These are phyloP conservation scores for Talaromyces stipitatus DNA, from an alignment of 495 filamentous ascomycete genomes.

Conservation along the genomic window DNA sequence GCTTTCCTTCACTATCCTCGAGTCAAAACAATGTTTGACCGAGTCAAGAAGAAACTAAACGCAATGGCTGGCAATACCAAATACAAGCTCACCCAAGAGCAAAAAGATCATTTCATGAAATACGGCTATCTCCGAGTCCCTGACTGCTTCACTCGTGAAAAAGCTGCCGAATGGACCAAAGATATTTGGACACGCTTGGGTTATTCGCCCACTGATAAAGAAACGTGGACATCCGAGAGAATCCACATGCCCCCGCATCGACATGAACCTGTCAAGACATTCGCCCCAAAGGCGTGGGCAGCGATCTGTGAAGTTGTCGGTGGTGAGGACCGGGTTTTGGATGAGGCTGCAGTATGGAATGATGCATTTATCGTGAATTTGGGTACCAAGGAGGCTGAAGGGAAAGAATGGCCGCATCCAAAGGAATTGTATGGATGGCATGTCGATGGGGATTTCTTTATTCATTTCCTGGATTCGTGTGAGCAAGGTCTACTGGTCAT, in stretches of 20 bases:
- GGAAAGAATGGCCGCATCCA: constrained; percentile 34
- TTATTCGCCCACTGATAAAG: constrained; percentile 56
- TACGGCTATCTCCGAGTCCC: constrained; percentile 58
- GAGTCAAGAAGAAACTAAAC: neutral
- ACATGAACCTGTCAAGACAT: constrained; percentile 42
- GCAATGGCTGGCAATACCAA: neutral
- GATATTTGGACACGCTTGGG: constrained; percentile 65
- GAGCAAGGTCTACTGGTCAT: constrained; percentile 68
- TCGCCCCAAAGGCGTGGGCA: constrained; percentile 62
- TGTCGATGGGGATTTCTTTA: constrained; percentile 71
- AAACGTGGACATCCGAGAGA: constrained; percentile 55
- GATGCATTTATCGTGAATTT: constrained; percentile 71
- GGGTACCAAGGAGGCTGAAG: constrained; percentile 48
- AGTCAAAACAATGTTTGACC: neutral
- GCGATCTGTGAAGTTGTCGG: constrained; percentile 66
- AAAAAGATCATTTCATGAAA: constrained; percentile 59
- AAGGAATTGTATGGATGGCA: constrained; percentile 57
- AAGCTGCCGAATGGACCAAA: constrained; percentile 47
- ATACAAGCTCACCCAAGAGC: constrained; percentile 41
- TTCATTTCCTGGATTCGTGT: constrained; percentile 65
- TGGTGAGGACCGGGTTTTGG: constrained; percentile 50
- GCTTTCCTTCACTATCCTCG: neutral
- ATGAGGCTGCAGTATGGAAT: constrained; percentile 47
- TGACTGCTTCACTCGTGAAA: constrained; percentile 53
- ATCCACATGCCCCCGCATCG: constrained; percentile 59